phyloP scores from a whole-genome alignment of 768 basidiomycete species.

The Dendrothele bispora region DNA sequence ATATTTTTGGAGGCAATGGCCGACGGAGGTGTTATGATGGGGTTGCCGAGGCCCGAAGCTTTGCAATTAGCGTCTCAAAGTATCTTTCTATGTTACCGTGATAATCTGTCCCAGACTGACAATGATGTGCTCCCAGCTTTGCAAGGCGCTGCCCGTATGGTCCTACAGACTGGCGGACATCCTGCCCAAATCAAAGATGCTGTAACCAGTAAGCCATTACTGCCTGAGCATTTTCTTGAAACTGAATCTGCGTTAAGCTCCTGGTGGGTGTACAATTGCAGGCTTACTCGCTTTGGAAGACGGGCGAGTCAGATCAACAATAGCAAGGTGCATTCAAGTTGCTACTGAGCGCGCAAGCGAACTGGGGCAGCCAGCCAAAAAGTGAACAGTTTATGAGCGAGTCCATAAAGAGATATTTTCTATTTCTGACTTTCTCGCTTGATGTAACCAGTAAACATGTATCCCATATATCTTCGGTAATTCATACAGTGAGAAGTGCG shows the following conservation, averaged over 20 bases:
- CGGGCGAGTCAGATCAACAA: constrained; percentile 88
- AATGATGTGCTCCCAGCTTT: constrained; percentile 62
- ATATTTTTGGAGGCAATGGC: constrained; percentile 98
- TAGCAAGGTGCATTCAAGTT: constrained; percentile 91
- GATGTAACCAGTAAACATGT: background rate
- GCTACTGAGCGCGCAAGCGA: constrained; percentile 89
- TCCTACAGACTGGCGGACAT: constrained; percentile 82
- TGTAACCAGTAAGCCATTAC: constrained; percentile 91
- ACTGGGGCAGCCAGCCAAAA: constrained; percentile 70
- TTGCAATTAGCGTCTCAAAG: constrained; percentile 95
- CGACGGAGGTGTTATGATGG: constrained; percentile 99
- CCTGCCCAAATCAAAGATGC: constrained; percentile 97
- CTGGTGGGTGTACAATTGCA: constrained; percentile 97
- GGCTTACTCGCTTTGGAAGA: constrained; percentile 96
- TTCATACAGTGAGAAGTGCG: background rate
- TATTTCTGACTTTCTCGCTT: background rate
- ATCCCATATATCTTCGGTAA: constrained; percentile 1
- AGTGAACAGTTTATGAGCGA: constrained; percentile 25
- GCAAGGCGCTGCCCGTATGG: constrained; percentile 97
- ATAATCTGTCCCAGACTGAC: background rate
- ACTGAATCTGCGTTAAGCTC: constrained; percentile 52
- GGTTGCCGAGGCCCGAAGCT: constrained; percentile 89
- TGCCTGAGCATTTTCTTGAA: background rate
- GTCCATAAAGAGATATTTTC: background rate
- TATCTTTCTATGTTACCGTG: constrained; percentile 36